These are phyloP conservation scores for Bryopsis sp. DNA, from an alignment of 139 green algal genomes.

Conservation along the genomic window DNA sequence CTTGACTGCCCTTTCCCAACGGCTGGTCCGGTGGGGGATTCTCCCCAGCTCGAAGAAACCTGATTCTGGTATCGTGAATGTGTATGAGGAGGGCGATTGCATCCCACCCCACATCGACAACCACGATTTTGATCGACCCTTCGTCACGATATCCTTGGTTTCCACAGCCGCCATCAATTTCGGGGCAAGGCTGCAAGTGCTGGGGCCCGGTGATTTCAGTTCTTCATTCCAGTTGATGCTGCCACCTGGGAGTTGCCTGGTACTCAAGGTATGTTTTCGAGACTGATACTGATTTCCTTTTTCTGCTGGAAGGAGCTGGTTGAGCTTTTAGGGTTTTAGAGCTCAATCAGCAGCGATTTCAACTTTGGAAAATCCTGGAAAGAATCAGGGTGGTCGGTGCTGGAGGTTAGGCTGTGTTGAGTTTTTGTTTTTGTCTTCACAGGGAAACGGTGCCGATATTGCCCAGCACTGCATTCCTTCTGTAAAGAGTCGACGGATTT, in stretches of 20 bases:
- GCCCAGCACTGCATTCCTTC: constrained; percentile 50
- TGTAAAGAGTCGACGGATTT: constrained; percentile 37
- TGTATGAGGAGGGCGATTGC: constrained; percentile 52
- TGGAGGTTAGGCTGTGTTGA: constrained; percentile 24
- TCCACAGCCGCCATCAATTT: constrained; percentile 44
- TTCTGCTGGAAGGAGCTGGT: background rate
- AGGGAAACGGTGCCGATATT: constrained; percentile 42
- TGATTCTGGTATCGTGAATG: constrained; percentile 48
- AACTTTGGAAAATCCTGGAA: background rate
- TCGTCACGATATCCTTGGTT: constrained; percentile 43
- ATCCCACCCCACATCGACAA: constrained; percentile 55
- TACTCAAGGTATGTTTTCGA: constrained; percentile 24
- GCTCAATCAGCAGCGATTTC: background rate
- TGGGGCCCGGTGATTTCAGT: constrained; percentile 28
- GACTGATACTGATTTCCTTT: background rate
- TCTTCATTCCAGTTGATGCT: constrained; percentile 17
- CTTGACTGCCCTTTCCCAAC: background rate
- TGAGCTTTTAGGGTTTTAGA: background rate
- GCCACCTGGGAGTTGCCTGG: background rate
- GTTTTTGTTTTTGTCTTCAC: constrained; percentile 23
- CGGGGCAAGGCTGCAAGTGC: constrained; percentile 23
- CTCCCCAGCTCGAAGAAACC: constrained; percentile 25
- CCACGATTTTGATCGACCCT: constrained; percentile 45
- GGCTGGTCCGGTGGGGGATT: constrained; percentile 24
- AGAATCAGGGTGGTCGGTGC: background rate